phyloP scores from a whole-genome alignment of 2,329 filamentous ascomycete species.

The Aureobasidium mangrovei region DNA sequence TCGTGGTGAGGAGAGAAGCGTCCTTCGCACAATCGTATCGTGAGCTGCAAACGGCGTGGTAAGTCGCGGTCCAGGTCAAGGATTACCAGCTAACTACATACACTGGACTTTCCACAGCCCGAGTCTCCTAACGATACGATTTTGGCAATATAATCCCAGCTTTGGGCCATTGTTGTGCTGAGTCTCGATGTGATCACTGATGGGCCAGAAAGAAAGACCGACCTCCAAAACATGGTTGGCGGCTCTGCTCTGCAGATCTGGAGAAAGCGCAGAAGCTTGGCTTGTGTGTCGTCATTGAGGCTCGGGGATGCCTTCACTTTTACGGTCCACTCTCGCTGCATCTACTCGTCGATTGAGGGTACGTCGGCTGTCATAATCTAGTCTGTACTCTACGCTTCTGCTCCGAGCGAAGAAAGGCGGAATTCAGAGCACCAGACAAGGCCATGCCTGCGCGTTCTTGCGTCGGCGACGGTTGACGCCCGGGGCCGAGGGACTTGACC shows the following conservation, averaged over 20 bases:
- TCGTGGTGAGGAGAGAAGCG: constrained; percentile 92
- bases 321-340: too few relatives aligned
- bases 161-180: constrained; percentile 41
- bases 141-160: constrained; percentile 99
- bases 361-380: too few relatives aligned
- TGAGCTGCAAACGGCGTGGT: constrained; percentile 47
- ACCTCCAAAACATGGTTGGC: neutral
- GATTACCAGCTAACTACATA: constrained; percentile 28
- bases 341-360: too few relatives aligned
- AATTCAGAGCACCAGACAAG: neutral
- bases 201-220: neutral
- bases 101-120: constrained; percentile 84
- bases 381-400: too few relatives aligned
- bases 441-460: neutral
- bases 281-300: too few relatives aligned
- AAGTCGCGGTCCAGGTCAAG: constrained; percentile 15
- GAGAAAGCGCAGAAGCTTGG: neutral
- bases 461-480: constrained; percentile 1
- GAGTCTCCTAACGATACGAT: constrained; percentile 96
- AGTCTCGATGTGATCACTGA: neutral
- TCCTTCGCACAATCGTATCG: constrained; percentile 91
- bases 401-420: too few relatives aligned
- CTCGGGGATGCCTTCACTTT: too few relatives aligned
- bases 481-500: neutral
- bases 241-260: constrained; percentile 5